Percentiles rank a stretch among this genome's conserved stretches.
phyloP scores from a whole-genome alignment of 805 yeast genomes.

The Pichia phayaonensis region DNA sequence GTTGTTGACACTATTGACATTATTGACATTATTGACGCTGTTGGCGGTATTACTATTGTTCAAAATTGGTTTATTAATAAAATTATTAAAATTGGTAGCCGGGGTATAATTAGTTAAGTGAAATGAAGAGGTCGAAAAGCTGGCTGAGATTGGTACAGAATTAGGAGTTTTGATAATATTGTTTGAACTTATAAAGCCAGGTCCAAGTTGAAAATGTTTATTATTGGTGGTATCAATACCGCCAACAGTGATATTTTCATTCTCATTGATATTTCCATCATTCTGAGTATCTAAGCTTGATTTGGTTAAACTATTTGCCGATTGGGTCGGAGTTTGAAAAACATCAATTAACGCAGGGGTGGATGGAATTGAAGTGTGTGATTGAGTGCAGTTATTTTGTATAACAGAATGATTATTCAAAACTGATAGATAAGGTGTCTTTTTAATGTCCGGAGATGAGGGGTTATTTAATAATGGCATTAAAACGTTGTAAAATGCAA shows the following conservation, averaged over 20 bases:
- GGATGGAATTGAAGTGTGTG: background rate
- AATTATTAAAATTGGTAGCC: background rate
- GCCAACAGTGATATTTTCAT: background rate
- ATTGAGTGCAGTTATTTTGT: background rate
- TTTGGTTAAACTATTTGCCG: background rate
- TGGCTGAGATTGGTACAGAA: background rate
- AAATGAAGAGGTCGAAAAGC: background rate
- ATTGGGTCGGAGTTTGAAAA: background rate
- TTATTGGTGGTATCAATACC: background rate
- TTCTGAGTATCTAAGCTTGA: background rate
- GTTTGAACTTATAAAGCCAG: conserved; percentile 3
- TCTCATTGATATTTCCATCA: background rate
- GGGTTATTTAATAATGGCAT: conserved; percentile 6
- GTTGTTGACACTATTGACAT: background rate
- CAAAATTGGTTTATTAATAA: background rate
- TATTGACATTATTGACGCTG: background rate
- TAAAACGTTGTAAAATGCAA: background rate
- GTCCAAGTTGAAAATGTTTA: background rate
- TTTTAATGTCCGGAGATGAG: conserved; percentile 1
- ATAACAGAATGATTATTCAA: background rate
- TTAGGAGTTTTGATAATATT: background rate
- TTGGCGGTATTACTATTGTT: background rate
- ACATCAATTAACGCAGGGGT: background rate
- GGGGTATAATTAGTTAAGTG: background rate
- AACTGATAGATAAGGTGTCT: conserved; percentile 1